Conservation (phyloP, 345 rosid species). For the Anacardium occidentale region DNA sequence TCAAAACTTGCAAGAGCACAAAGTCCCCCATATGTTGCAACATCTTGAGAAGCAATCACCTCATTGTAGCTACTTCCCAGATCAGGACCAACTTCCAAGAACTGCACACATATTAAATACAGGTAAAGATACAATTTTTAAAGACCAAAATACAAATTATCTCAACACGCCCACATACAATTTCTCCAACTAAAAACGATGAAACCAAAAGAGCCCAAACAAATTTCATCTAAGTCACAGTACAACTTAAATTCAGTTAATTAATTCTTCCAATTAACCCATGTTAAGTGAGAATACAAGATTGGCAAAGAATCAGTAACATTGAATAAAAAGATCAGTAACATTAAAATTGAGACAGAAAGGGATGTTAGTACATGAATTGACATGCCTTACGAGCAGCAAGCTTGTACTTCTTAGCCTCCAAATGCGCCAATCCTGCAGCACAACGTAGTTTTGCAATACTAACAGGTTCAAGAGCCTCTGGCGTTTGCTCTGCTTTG, state of each 20-base stretch:
- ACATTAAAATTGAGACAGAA: background rate
- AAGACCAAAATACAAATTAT: background rate
- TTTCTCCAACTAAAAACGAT: background rate
- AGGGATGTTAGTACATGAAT: background rate
- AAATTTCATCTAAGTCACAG: background rate
- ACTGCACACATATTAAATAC: conserved; percentile 46
- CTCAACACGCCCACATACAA: background rate
- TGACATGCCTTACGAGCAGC: conserved; percentile 93
- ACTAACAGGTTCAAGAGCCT: conserved; percentile 60
- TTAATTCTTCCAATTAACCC: too few species aligned
- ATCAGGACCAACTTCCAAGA: conserved; percentile 90
- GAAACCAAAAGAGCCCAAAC: background rate
- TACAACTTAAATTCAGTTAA: background rate
- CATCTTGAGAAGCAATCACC: conserved; percentile 97
- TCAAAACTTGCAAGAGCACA: conserved; percentile 99
- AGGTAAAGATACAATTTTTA: background rate
- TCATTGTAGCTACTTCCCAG: conserved; percentile 80
- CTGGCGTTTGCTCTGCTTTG: conserved; percentile 90
- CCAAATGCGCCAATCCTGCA: conserved; percentile 91
- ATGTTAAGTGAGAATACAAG: background rate
- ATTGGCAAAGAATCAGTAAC: background rate
- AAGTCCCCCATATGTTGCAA: conserved; percentile 97
- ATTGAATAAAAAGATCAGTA: too few species aligned
- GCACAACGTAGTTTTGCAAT: conserved; percentile 82
- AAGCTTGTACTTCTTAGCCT: conserved; percentile 82